phyloP scores from a whole-genome alignment of 2,329 filamentous ascomycete genomes.

The Clathrospora elynae region DNA sequence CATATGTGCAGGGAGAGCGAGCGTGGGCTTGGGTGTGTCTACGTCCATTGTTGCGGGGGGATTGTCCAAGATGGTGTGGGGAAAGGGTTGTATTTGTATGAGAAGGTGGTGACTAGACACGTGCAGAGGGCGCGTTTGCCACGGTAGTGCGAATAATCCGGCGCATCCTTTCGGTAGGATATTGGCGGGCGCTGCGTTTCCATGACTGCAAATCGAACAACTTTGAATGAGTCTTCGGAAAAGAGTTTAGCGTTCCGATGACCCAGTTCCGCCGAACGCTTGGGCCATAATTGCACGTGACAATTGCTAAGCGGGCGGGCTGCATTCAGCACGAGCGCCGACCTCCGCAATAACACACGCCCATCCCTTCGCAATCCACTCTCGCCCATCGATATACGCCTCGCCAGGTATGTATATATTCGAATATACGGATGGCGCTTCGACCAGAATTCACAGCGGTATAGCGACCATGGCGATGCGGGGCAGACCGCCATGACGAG shows the following conservation, averaged over 20 bases:
- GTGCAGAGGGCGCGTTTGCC: conserved; percentile 18
- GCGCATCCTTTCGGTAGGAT: conserved; percentile 21
- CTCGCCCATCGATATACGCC: conserved; percentile 7
- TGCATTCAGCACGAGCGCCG: background rate
- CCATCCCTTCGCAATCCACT: conserved; percentile 6
- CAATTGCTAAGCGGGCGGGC: conserved; percentile 1
- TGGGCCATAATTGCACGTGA: conserved; percentile 8
- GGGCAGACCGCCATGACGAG: conserved; percentile 5
- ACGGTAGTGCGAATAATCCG: conserved; percentile 12
- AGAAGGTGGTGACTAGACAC: conserved; percentile 13
- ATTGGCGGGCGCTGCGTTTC: conserved; percentile 9
- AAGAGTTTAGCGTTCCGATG: conserved; percentile 20
- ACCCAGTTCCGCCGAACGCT: conserved; percentile 7
- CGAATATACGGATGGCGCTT: background rate
- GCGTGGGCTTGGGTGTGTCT: conserved; percentile 53
- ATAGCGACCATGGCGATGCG: conserved; percentile 4
- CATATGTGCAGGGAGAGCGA: conserved; percentile 62
- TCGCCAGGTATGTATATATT: background rate
- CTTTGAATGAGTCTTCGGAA: conserved; percentile 19
- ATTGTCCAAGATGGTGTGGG: conserved; percentile 1
- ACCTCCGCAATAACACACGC: conserved; percentile 1
- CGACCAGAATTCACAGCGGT: background rate
- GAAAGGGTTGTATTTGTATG: background rate
- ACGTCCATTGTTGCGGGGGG: conserved; percentile 50
- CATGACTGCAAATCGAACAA: conserved; percentile 25